phyloP scores from a whole-genome alignment of 345 rosid genomes.

The Salix viminalis region DNA sequence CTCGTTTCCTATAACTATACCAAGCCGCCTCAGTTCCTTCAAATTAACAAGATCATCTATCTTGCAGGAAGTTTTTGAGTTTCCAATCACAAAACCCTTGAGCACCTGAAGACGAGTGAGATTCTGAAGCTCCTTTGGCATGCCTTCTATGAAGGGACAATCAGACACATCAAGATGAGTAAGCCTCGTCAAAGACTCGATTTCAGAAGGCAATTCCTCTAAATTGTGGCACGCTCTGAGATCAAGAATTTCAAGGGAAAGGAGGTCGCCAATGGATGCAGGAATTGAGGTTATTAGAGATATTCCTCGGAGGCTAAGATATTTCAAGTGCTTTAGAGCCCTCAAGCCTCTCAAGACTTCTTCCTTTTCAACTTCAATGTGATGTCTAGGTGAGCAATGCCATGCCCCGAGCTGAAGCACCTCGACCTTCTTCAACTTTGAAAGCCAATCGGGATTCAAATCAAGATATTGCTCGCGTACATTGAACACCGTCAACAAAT shows the following conservation, averaged over 20 bases:
- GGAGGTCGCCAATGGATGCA: slow-evolving; percentile 7
- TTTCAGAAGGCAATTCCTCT: slow-evolving; percentile 31
- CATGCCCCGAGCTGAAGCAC: slow-evolving; percentile 41
- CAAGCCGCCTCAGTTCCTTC: slow-evolving; percentile 12
- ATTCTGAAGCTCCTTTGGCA: slow-evolving; percentile 26
- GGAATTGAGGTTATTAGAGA: slow-evolving; percentile 35
- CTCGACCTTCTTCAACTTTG: slow-evolving; percentile 15
- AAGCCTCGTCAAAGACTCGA: slow-evolving; percentile 21
- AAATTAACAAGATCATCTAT: slow-evolving; percentile 10
- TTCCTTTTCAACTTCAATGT: slow-evolving; percentile 35
- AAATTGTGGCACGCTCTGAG: slow-evolving; percentile 37
- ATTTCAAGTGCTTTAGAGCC: slow-evolving; percentile 21
- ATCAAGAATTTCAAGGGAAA: slow-evolving; percentile 32
- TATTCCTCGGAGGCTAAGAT: slow-evolving; percentile 40
- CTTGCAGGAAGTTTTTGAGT: slow-evolving; percentile 1
- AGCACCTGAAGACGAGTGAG: slow-evolving; percentile 29
- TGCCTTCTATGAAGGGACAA: slow-evolving; percentile 34
- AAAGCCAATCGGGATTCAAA: slow-evolving; percentile 21
- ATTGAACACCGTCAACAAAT: slow-evolving; percentile 26
- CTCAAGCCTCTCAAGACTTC: slow-evolving; percentile 26
- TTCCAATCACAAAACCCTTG: slow-evolving; percentile 32
- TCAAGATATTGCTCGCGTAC: slow-evolving; percentile 21
- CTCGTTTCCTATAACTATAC: slow-evolving; percentile 5
- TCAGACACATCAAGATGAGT: slow-evolving; percentile 32
- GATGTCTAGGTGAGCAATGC: slow-evolving; percentile 19